Evolutionary conservation across 2,329 filamentous ascomycete genomes (phyloP), one percentile per base, ranked within the genome.

Genomic region (Lasiodiplodia theobromae): DNA sequence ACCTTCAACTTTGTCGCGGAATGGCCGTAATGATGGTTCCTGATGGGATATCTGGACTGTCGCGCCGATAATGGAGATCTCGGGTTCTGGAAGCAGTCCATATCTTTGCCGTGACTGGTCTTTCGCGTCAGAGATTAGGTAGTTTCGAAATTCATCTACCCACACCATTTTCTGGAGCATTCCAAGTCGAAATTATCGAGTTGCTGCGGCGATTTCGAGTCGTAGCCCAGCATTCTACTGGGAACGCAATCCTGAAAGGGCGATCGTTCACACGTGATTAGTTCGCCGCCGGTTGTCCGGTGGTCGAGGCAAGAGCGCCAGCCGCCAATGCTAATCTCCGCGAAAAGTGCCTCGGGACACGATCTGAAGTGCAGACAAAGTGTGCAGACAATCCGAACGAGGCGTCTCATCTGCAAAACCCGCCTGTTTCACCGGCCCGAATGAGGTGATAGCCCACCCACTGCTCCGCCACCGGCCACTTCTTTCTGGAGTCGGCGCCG

Each of bases 381-480:
- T 47, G 44, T 47, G 18, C n/a, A 18, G n/a, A 47, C 21, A 18
- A 21, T 21, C 7, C n/a, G 44, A 47, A 21, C 44, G 44, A 47
- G 7, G 44, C 5, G 18, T n/a, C n/a, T 47, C 44, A 21, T 6
- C 18, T n/a, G 44, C 44, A n/a, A n/a, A 47, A 47, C 21, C 44
- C 18, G 44, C 44, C 44, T 21, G 44, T 53, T 28, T 25, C 60
- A 64, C 31, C 47, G 60, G 60, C 44, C 44, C 60, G 60, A 34
- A 52, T 64, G 31, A 52, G 31, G 28, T 64, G 60, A 64, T 31
- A 52, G 60, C 44, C 60, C 60, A 64, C 28, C 16, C 12, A 23
- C 28, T n/a, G 44, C 44, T 37, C 60, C 44, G 44, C 60, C 37
- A 52, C 47, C 60, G 60, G 47, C 60, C 47, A 64, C 60, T 34